Percentiles rank a stretch among this genome's conserved stretches.
Evolutionary conservation across 2,329 filamentous ascomycete species (phyloP).

Genomic region (Talaromyces sp.): DNA sequence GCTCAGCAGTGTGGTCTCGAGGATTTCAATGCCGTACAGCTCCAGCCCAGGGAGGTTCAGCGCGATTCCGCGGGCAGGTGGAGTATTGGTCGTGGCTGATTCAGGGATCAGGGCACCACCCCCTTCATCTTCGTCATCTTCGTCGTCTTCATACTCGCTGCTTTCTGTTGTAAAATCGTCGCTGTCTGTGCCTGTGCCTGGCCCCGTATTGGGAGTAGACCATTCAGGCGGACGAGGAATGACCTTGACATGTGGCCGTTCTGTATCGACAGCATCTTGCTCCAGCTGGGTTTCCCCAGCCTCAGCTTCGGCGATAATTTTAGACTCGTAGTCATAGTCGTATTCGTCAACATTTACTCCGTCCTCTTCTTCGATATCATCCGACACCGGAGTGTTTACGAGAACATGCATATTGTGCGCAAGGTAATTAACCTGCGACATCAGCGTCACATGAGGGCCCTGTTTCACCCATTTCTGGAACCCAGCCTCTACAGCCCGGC

Average conservation of each 20-base stretch:
- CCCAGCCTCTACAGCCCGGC: constrained; percentile 58
- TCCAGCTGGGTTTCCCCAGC: not conserved
- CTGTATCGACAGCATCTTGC: constrained; percentile 20
- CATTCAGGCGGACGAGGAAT: constrained; percentile 77
- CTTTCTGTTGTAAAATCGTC: constrained; percentile 16
- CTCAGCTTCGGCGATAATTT: not conserved
- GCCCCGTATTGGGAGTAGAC: constrained; percentile 35
- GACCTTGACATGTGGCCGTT: constrained; percentile 62
- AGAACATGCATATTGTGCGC: constrained; percentile 65
- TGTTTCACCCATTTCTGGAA: constrained; percentile 57
- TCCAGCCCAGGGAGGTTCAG: constrained; percentile 74
- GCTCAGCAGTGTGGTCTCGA: constrained; percentile 63
- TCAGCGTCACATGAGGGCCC: constrained; percentile 58
- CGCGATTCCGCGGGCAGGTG: constrained; percentile 64
- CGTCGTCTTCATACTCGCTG: constrained; percentile 36
- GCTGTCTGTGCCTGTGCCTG: constrained; percentile 26
- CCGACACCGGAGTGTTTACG: constrained; percentile 42
- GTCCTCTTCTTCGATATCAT: not conserved
- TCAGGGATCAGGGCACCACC: constrained; percentile 30
- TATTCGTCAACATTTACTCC: not conserved
- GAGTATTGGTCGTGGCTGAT: constrained; percentile 24
- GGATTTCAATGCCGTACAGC: constrained; percentile 69
- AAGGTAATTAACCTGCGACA: constrained; percentile 70
- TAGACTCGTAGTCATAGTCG: not conserved
- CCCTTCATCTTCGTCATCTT: constrained; percentile 43